Evolutionary conservation across 1,284 basidiomycete species (phyloP).

Genomic region (Leccinum fuscescens): DNA sequence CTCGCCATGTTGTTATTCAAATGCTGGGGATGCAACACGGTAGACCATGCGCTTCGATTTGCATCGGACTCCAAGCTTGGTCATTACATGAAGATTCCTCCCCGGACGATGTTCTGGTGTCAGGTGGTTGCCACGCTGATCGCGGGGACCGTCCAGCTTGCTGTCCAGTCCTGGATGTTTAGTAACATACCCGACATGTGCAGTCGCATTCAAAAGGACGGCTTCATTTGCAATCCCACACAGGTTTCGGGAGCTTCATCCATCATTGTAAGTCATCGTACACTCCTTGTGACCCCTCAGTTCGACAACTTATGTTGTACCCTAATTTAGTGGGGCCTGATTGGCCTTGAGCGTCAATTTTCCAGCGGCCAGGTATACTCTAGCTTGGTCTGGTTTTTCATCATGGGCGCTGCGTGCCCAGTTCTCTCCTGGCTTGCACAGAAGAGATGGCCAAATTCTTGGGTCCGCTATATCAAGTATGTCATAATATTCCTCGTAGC

Average conservation of each 20-base stretch:
- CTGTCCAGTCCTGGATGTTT: conserved; percentile 44
- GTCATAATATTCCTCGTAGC: conserved; percentile 9
- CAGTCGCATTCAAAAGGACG: conserved; percentile 15
- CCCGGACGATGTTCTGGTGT: conserved; percentile 43
- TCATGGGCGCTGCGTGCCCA: conserved; percentile 49
- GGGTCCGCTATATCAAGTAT: conserved; percentile 47
- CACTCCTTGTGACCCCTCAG: background rate
- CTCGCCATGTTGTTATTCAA: conserved; percentile 48
- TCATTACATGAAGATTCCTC: conserved; percentile 53
- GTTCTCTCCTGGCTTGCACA: conserved; percentile 39
- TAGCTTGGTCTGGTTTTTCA: conserved; percentile 52
- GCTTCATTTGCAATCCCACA: conserved; percentile 41
- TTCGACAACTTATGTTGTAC: conserved; percentile 2
- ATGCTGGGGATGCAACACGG: conserved; percentile 38
- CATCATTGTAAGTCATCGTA: conserved; percentile 31
- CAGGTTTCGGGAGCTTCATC: conserved; percentile 39
- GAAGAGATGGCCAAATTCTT: conserved; percentile 43
- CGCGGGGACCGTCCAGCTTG: conserved; percentile 41
- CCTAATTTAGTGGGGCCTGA: conserved; percentile 37
- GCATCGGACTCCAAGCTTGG: conserved; percentile 45
- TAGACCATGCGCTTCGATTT: conserved; percentile 41
- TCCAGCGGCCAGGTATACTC: conserved; percentile 30
- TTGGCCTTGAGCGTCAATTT: conserved; percentile 39
- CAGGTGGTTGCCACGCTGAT: conserved; percentile 47
- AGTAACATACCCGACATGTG: conserved; percentile 32